A percentile compares a stretch with the other conserved stretches of the same genome.
Evolutionary conservation across 805 yeast genomes (phyloP).

Genomic region (Teunomyces aglyptinius): DNA sequence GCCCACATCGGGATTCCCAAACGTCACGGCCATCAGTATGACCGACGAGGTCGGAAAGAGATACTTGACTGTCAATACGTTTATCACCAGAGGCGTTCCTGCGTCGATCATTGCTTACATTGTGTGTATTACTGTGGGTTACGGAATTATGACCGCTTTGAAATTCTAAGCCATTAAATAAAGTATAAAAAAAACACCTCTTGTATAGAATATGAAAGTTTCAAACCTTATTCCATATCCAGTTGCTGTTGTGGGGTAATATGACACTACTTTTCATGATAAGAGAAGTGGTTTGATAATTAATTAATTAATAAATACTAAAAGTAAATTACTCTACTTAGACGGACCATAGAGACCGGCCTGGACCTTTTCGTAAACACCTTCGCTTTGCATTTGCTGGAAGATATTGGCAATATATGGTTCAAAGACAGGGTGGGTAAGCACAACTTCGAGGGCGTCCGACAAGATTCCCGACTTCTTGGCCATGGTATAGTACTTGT

Average conservation of each 20-base stretch:
- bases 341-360: constrained; percentile 27
- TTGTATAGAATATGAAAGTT: no score
- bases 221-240: no score
- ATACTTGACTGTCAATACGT: constrained; percentile 80
- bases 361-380: constrained; percentile 30
- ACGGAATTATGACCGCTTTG: constrained; percentile 52
- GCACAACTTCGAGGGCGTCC: constrained; percentile 20
- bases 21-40: constrained; percentile 94
- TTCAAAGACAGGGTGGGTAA: constrained; percentile 28
- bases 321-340: neutral
- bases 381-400: constrained; percentile 27
- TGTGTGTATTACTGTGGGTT: constrained; percentile 78
- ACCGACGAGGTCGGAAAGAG: constrained; percentile 90
- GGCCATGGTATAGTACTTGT: constrained; percentile 17
- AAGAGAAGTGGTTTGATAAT: no score
- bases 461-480: constrained; percentile 24
- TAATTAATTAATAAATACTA: neutral
- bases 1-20: constrained; percentile 97
- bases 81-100: constrained; percentile 89
- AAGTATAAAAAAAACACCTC: no score
- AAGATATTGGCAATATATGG: constrained; percentile 33
- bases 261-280: no score
- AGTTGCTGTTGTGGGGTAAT: no score
- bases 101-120: constrained; percentile 73
- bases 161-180: constrained; percentile 6